phyloP scores from a whole-genome alignment of 2,329 filamentous ascomycete genomes.

The Diplocarpon rosae region DNA sequence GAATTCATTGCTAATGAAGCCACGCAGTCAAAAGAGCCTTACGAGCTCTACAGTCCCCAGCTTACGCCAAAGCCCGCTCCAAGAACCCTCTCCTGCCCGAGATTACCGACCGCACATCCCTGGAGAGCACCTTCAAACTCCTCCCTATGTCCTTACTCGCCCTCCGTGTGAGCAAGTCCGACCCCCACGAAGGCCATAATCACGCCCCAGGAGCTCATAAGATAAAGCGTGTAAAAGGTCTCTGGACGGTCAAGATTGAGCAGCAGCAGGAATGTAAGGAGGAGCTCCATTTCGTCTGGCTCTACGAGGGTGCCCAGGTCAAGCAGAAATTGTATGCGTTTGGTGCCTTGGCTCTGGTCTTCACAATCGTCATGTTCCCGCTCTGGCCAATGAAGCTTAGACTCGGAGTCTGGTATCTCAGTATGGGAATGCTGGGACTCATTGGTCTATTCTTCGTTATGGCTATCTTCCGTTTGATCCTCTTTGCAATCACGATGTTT shows the following conservation, averaged over 20 bases:
- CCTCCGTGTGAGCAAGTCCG: constrained; percentile 74
- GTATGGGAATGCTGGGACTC: constrained; percentile 82
- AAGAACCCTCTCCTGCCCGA: constrained; percentile 85
- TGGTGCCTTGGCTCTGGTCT: constrained; percentile 72
- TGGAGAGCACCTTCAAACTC: constrained; percentile 90
- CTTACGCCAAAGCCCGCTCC: constrained; percentile 77
- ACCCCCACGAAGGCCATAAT: constrained; percentile 65
- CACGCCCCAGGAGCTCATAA: constrained; percentile 53
- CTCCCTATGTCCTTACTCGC: constrained; percentile 91
- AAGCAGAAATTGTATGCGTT: constrained; percentile 87
- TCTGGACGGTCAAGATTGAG: constrained; percentile 93
- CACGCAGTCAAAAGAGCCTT: constrained; percentile 83
- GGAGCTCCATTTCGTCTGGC: constrained; percentile 91
- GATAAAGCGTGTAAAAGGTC: constrained; percentile 83
- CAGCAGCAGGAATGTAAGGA: constrained; percentile 85
- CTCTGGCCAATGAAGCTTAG: constrained; percentile 88
- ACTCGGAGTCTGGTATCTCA: constrained; percentile 93
- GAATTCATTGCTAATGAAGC: constrained; percentile 1
- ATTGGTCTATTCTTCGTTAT: constrained; percentile 93
- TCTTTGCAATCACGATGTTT: constrained; percentile 91
- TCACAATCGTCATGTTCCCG: constrained; percentile 86
- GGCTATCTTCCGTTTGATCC: constrained; percentile 90
- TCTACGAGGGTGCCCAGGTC: constrained; percentile 89
- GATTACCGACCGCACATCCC: constrained; percentile 76
- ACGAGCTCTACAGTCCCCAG: constrained; percentile 76